These are phyloP conservation scores for Microcyclospora pomicola DNA, from an alignment of 2,329 filamentous ascomycete genomes.

Conservation along the genomic window DNA sequence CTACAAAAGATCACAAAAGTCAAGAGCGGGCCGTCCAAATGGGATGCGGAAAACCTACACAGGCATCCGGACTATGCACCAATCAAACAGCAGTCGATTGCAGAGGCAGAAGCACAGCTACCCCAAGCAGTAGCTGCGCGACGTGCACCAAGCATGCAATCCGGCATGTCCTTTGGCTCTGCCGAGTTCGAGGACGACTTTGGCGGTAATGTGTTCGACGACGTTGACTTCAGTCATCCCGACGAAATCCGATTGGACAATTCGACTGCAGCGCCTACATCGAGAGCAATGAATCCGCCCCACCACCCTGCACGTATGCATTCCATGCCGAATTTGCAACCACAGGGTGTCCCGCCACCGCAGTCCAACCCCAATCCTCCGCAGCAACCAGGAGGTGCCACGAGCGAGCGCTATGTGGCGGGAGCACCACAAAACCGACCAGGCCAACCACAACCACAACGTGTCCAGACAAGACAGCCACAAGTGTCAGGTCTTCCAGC, in stretches of 20 bases:
- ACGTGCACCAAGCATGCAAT: slow-evolving; percentile 20
- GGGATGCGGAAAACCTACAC: slow-evolving; percentile 66
- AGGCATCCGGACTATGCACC: slow-evolving; percentile 61
- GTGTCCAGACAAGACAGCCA: not conserved
- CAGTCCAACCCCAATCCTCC: slow-evolving; percentile 6
- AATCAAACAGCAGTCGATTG: slow-evolving; percentile 41
- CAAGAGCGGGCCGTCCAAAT: slow-evolving; percentile 64
- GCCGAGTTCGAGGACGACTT: slow-evolving; percentile 42
- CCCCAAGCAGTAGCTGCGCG: slow-evolving; percentile 5
- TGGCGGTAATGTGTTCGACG: slow-evolving; percentile 42
- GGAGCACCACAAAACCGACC: not conserved
- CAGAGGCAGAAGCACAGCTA: slow-evolving; percentile 6
- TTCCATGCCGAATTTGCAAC: slow-evolving; percentile 20
- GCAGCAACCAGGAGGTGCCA: slow-evolving; percentile 1
- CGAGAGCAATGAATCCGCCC: slow-evolving; percentile 6
- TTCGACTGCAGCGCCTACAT: slow-evolving; percentile 12
- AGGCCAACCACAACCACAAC: not conserved
- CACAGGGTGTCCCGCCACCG: slow-evolving; percentile 16
- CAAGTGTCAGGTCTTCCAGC: not conserved
- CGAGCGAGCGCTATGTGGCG: not conserved
- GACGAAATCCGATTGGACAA: slow-evolving; percentile 55
- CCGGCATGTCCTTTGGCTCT: slow-evolving; percentile 18
- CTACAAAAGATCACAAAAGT: slow-evolving; percentile 79
- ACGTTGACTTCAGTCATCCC: slow-evolving; percentile 48
- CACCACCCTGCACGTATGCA: slow-evolving; percentile 13